phyloP scores from a whole-genome alignment of 2,329 filamentous ascomycete species.

The Hypoxylon sp. region DNA sequence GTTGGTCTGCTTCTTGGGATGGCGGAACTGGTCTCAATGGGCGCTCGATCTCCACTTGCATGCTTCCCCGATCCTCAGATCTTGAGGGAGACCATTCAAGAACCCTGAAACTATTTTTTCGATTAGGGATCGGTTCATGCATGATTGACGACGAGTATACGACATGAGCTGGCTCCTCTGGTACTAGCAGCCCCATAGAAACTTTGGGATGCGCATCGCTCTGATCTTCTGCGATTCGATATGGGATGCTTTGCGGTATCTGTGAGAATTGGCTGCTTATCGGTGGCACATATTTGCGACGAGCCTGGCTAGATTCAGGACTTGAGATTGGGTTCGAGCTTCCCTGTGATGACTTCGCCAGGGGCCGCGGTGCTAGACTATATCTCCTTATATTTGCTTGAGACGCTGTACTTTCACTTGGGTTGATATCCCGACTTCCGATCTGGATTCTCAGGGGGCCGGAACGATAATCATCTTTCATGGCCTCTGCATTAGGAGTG shows the following conservation, averaged over 20 bases:
- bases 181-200: not conserved
- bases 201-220: not conserved
- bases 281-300: conserved; percentile 11
- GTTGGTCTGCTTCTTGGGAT: conserved; percentile 44
- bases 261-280: conserved; percentile 1
- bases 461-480: conserved; percentile 1
- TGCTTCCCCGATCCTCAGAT: conserved; percentile 44
- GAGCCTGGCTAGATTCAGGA: conserved; percentile 33
- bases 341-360: conserved; percentile 19
- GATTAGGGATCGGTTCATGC: conserved; percentile 46
- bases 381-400: conserved; percentile 37
- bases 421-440: conserved; percentile 53
- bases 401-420: conserved; percentile 39
- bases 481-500: not conserved
- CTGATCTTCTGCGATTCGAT: not conserved
- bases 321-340: conserved; percentile 28
- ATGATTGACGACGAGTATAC: conserved; percentile 46
- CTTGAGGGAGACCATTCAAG: conserved; percentile 46
- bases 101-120: conserved; percentile 39
- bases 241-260: not conserved
- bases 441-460: conserved; percentile 51
- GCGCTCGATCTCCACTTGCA: conserved; percentile 47
- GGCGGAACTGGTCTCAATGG: conserved; percentile 34
- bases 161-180: conserved; percentile 43
- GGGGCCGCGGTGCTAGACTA: conserved; percentile 26